phyloP scores from a whole-genome alignment of 2,329 filamentous ascomycete species.

The Chaetomium globosum region DNA sequence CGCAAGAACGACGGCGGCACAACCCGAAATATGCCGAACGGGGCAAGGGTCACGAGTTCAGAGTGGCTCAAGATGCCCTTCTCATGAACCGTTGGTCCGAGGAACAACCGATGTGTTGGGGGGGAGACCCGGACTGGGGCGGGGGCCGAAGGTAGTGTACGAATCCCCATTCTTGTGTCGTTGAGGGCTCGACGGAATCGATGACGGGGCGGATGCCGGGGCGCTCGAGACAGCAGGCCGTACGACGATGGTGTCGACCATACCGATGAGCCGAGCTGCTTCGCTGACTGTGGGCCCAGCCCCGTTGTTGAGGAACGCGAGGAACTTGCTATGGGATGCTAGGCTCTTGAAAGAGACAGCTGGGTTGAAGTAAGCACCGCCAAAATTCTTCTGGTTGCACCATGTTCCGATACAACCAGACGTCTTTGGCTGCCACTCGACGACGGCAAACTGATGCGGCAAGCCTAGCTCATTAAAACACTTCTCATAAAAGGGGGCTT shows the following conservation, averaged over 20 bases:
- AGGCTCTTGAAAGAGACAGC: conserved; percentile 65
- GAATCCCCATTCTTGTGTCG: conserved; percentile 42
- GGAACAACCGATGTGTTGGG: conserved; percentile 65
- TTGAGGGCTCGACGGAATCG: conserved; percentile 53
- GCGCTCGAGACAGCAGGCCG: conserved; percentile 51
- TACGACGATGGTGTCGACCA: conserved; percentile 79
- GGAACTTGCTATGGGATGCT: conserved; percentile 58
- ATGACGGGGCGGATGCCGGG: conserved; percentile 50
- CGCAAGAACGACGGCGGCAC: conserved; percentile 75
- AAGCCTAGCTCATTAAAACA: conserved; percentile 81
- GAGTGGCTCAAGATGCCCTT: conserved; percentile 77
- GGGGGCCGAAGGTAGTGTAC: conserved; percentile 26
- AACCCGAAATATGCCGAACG: conserved; percentile 78
- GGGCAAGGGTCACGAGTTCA: conserved; percentile 82
- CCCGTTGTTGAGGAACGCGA: conserved; percentile 54
- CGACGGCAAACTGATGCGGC: conserved; percentile 76
- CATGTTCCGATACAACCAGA: conserved; percentile 70
- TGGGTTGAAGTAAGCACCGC: conserved; percentile 79
- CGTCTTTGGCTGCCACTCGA: conserved; percentile 69
- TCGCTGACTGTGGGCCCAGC: conserved; percentile 66
- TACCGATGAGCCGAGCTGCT: conserved; percentile 75
- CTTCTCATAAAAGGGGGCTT: conserved; percentile 84
- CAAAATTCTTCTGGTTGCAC: conserved; percentile 73
- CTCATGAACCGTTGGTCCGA: conserved; percentile 84
- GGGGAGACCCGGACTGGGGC: conserved; percentile 46